phyloP scores from a whole-genome alignment of 2,329 filamentous ascomycete genomes.

The Ustulina deusta region DNA sequence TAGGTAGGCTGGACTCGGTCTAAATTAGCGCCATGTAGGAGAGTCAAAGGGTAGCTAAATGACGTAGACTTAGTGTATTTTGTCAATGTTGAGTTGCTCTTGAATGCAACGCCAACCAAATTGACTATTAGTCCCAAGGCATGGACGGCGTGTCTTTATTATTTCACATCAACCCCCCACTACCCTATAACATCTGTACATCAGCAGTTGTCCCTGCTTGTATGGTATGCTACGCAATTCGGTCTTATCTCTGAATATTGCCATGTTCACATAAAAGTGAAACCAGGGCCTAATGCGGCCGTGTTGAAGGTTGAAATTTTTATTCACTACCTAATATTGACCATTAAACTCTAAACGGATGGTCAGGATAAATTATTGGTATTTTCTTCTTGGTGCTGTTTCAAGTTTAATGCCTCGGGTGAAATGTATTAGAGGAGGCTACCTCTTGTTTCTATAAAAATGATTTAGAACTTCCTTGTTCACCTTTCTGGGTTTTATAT shows the following conservation, averaged over 20 bases:
- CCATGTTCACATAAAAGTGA: not conserved
- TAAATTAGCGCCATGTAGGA: constrained; percentile 14
- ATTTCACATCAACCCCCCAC: not conserved
- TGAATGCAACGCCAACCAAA: not conserved
- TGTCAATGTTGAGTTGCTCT: not conserved
- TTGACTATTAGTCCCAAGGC: not conserved
- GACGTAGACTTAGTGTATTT: not conserved
- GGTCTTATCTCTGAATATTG: too few species aligned
- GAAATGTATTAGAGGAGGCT: not conserved
- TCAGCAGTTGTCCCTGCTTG: not conserved
- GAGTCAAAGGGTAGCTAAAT: not conserved
- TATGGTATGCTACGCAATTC: not conserved
- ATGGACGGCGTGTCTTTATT: not conserved
- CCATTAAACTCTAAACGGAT: not conserved
- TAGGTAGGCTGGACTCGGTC: not conserved
- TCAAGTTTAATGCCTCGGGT: not conserved
- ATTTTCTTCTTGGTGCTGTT: not conserved
- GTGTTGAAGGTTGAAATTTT: not conserved
- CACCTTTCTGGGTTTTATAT: not conserved
- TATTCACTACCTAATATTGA: not conserved
- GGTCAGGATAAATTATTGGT: not conserved
- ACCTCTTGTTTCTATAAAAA: not conserved
- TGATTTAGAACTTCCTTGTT: not conserved
- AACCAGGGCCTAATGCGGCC: not conserved
- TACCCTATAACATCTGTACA: not conserved